These are phyloP conservation scores for Lactarius trivialis DNA, from an alignment of 768 basidiomycete species.

Conservation along the genomic window DNA sequence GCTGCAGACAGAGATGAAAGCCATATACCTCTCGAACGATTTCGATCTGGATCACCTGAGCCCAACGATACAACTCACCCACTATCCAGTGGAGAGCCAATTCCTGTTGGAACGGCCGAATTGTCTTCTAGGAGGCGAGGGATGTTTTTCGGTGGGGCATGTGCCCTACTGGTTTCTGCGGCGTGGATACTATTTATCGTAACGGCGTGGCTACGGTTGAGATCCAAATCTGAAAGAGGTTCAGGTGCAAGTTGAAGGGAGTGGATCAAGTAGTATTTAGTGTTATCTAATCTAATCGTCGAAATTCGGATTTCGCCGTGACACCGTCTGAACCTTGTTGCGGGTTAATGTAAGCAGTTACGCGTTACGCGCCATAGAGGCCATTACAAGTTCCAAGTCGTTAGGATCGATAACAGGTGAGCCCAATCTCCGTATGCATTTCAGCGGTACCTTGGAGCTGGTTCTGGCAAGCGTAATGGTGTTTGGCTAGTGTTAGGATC, in stretches of 20 bases:
- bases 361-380: conserved; percentile 8
- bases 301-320: conserved; percentile 10
- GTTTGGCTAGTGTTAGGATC: conserved; percentile 9
- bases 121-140: conserved; percentile 35
- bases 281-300: not conserved
- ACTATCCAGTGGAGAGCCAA: no score
- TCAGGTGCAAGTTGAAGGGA: not conserved
- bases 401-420: conserved; percentile 31
- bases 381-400: conserved; percentile 24
- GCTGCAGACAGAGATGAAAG: conserved; percentile 20
- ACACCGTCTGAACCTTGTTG: conserved; percentile 5
- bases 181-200: conserved; percentile 62
- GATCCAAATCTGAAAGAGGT: conserved; percentile 36
- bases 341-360: not conserved
- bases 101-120: not conserved
- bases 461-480: not conserved
- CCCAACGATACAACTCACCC: not conserved
- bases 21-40: conserved; percentile 17
- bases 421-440: conserved; percentile 14
- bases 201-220: conserved; percentile 53
- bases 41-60: conserved; percentile 31
- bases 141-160: conserved; percentile 40
- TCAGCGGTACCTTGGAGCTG: not conserved
- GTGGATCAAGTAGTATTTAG: not conserved
- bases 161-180: conserved; percentile 37